phyloP scores from a whole-genome alignment of 345 rosid genomes.

The Melastoma malabathricum region DNA sequence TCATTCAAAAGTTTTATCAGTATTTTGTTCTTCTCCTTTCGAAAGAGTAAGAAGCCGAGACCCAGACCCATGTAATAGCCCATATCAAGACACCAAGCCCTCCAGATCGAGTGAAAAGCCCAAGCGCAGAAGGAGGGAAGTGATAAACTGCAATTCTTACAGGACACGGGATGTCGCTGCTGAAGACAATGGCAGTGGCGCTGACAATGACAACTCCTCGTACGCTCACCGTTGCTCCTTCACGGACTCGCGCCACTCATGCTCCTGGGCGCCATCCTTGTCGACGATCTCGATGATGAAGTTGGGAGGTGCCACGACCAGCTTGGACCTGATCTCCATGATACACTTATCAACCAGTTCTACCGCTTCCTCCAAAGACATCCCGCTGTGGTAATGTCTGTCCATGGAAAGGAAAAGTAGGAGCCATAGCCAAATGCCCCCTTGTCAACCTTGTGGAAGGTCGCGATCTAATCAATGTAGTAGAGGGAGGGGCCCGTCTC shows the following conservation, averaged over 20 bases:
- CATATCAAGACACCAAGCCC: no score
- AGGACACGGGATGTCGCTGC: no score
- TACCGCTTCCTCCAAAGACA: constrained; percentile 79
- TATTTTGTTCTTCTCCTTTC: no score
- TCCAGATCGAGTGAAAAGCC: no score
- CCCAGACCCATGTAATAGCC: no score
- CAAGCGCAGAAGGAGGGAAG: no score
- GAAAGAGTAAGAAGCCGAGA: no score
- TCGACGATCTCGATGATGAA: constrained; percentile 93
- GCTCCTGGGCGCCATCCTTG: constrained; percentile 75
- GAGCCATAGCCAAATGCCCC: constrained; percentile 96
- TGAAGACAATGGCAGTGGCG: no score
- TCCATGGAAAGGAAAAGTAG: constrained; percentile 87
- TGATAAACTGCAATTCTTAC: no score
- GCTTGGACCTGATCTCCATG: constrained; percentile 75
- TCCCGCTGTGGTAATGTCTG: constrained; percentile 80
- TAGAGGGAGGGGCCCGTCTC: constrained; percentile 87
- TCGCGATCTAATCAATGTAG: constrained; percentile 92
- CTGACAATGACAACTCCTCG: no score
- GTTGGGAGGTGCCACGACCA: constrained; percentile 91
- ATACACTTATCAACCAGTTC: constrained; percentile 82
- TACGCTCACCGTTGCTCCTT: no score
- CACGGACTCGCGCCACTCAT: constrained; percentile 76
- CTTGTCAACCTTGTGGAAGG: constrained; percentile 91
- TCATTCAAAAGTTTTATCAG: no score